phyloP scores from a whole-genome alignment of 495 filamentous ascomycete species.

The Hyaloscypha bicolor region DNA sequence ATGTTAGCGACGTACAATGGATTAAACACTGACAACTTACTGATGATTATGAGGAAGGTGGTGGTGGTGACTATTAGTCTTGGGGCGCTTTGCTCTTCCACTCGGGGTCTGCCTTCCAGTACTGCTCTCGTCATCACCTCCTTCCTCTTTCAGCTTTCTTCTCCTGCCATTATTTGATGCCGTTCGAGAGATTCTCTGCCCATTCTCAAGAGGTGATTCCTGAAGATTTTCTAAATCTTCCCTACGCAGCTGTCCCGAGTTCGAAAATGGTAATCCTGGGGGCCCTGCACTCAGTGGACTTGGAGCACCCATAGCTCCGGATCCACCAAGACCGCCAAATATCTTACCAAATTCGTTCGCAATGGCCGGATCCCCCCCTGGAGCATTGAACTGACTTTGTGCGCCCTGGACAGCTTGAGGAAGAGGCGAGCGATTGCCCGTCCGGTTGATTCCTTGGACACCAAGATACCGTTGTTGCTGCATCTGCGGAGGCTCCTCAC shows the following conservation, averaged over 20 bases:
- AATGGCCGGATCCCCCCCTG: conserved; percentile 77
- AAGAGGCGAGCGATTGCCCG: conserved; percentile 71
- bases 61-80: conserved; percentile 63
- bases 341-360: conserved; percentile 92
- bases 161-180: conserved; percentile 57
- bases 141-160: conserved; percentile 61
- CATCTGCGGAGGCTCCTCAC: conserved; percentile 60
- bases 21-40: conserved; percentile 43
- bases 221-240: conserved; percentile 48
- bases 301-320: conserved; percentile 54
- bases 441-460: conserved; percentile 66
- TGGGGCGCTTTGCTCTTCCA: conserved; percentile 54
- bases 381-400: conserved; percentile 73
- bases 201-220: conserved; percentile 39
- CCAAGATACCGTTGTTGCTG: conserved; percentile 49
- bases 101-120: conserved; percentile 56
- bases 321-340: conserved; percentile 88
- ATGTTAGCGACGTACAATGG: conserved; percentile 22
- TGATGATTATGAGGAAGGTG: conserved; percentile 59
- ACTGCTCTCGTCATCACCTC: conserved; percentile 61
- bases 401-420: conserved; percentile 93
- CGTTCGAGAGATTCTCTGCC: conserved; percentile 45
- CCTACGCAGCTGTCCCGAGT: conserved; percentile 40
- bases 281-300: conserved; percentile 36
- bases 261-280: conserved; percentile 46